Evolutionary conservation across 352 stramenopile species (phyloP), one percentile per base, ranked within the genome.

Genomic region (Globisporangium lucens): DNA sequence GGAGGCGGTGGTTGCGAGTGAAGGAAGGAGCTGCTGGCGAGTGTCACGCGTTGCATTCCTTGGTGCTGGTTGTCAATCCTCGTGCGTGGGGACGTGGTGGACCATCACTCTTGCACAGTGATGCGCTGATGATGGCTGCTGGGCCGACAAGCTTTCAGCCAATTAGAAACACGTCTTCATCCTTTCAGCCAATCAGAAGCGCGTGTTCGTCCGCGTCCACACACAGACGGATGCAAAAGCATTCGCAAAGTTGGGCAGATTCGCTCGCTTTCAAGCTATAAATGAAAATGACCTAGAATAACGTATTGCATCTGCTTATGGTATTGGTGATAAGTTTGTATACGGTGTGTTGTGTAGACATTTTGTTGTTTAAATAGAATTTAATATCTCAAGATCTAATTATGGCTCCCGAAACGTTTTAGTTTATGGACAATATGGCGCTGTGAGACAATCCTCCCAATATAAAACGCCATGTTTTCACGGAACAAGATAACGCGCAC

Each of bases 51-150:
- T n/a, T 60, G 55, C 55, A 22, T 51, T n/a, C 17, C 9, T 51
- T 51, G 17, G 43, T 51, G 43, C 43, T 51, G 43, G 43, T 51
- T 51, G 43, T 51, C 43, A 51, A 51, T 51, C 43, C 43, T 51
- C 24, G 43, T 24, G 41, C 22, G 41, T 49, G 41, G 17, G 17
- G 43, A 49, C 17, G 43, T 22, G 43, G 43, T 33, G 30, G 43
- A 51, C 43, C 43, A 12, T 51, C 43, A 51, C 43, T 51, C 43
- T 51, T 51, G 13, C 41, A 49, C 17, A 4, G 15, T 13, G 43
- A 51, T 51, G 43, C 7, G 17, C 17, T 51, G 43, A 51, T 51
- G 43, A 51, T 24, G 43, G 43, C 6, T 51, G 17, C 43, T 49
- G 38, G 36, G 30, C 36, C 36, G 12, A n/a, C 41, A 13, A 15